phyloP scores from a whole-genome alignment of 2,329 filamentous ascomycete genomes.

The Fusarium drepaniforme region DNA sequence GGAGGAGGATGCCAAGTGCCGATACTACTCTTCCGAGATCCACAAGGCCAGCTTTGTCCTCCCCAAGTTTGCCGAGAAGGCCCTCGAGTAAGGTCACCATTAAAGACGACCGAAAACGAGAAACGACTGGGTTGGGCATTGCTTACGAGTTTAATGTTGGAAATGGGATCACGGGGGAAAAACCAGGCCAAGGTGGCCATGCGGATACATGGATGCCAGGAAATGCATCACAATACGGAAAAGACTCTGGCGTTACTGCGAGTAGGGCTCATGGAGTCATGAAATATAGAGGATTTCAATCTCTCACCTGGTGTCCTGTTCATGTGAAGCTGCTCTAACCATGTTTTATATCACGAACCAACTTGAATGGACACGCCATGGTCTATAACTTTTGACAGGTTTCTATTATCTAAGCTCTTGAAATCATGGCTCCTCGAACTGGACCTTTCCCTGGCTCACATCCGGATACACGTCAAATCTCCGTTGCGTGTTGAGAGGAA shows the following conservation, averaged over 20 bases:
- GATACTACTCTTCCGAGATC: constrained; percentile 97
- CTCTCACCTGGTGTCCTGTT: not conserved
- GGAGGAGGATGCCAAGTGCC: constrained; percentile 93
- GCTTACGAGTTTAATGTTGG: constrained; percentile 38
- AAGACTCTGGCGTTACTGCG: constrained; percentile 31
- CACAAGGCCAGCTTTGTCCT: constrained; percentile 95
- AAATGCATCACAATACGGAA: constrained; percentile 16
- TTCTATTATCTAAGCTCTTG: constrained; percentile 10
- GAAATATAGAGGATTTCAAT: constrained; percentile 34
- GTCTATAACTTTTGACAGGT: not conserved
- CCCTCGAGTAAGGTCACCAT: constrained; percentile 62
- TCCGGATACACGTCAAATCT: constrained; percentile 97
- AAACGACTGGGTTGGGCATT: constrained; percentile 22
- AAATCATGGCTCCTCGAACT: constrained; percentile 47
- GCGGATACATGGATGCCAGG: constrained; percentile 33
- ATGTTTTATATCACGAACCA: not conserved
- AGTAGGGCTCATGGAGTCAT: constrained; percentile 32
- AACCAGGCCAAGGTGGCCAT: constrained; percentile 32
- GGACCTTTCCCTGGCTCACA: constrained; percentile 73
- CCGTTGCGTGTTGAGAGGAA: constrained; percentile 86
- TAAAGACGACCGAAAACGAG: not conserved
- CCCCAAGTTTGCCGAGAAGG: constrained; percentile 92
- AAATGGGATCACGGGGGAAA: constrained; percentile 29
- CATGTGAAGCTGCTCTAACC: not conserved
- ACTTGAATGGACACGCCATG: not conserved